phyloP scores from a whole-genome alignment of 2,329 filamentous ascomycete genomes.

The Epichloe coenophiala region DNA sequence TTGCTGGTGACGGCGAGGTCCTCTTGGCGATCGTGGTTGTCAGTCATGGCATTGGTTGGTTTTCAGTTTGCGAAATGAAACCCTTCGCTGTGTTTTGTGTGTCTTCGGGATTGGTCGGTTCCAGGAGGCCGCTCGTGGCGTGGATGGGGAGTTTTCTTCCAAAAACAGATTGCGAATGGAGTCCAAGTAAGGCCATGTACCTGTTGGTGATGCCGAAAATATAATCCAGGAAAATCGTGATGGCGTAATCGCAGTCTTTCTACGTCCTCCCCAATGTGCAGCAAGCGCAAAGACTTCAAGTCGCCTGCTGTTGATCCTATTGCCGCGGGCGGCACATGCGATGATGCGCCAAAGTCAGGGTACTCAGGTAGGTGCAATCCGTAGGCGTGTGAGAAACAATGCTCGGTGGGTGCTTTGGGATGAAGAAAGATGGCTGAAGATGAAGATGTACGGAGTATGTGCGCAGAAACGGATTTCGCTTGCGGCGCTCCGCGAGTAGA shows the following conservation, averaged over 20 bases:
- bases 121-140: neutral
- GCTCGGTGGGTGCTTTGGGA: neutral
- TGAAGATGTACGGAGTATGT: neutral
- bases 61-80: neutral
- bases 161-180: no score
- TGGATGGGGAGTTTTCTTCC: no score
- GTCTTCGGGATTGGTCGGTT: neutral
- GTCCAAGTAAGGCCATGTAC: no score
- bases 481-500: neutral
- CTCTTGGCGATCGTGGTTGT: neutral
- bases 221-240: neutral
- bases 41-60: neutral
- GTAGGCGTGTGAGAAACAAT: neutral
- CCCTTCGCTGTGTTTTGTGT: neutral
- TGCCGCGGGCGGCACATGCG: slow-evolving; percentile 29
- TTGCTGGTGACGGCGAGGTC: slow-evolving; percentile 1
- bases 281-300: slow-evolving; percentile 57
- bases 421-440: neutral
- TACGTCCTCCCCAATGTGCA: slow-evolving; percentile 32
- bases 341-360: slow-evolving; percentile 3
- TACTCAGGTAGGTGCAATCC: neutral
- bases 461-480: neutral
- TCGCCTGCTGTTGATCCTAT: slow-evolving; percentile 41
- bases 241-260: slow-evolving; percentile 35
- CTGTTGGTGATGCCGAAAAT: neutral